Evolutionary conservation across 345 rosid genomes (phyloP), one percentile per base, ranked within the genome.

Genomic region (Ailanthus altissimus): DNA sequence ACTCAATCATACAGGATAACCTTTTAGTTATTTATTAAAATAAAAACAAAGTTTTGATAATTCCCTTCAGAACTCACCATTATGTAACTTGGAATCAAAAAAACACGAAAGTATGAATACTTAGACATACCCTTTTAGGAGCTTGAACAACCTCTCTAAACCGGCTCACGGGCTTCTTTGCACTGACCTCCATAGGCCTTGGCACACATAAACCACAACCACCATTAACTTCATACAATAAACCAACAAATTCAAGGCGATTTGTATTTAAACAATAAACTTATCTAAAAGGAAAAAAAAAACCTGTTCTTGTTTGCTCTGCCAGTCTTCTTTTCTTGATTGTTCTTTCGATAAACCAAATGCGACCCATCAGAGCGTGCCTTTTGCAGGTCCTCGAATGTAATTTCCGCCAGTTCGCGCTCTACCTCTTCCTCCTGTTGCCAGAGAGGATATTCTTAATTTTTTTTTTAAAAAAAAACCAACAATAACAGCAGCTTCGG

Each of bases 361-460:
- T 83, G 84, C 58, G 96, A 89, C 54, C 97, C 97, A 85, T 93
- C 90, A 42, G 93, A 86, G 5, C 88, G 85, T 56, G 91, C 85
- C 75, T 83, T 88, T 79, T 87, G 99, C 57, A 93, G 83, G 71
- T 93, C 97, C 86, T 82, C 99, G 16, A 95, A 92, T 3, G 98
- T 90, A 47, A 87, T 85, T 77, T 89, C 90, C 0, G 90, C 90
- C 28, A 95, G 85, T 75, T 89, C 94, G 42, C 87, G 86, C 86
- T 79, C 84, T 75, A 87, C 82, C 81, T 86, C 96, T 75, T 78
- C 88, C 81, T 93, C 97, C 91, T 89, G 71, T 73, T 18, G 36
- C 49, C 25, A 47, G 26, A 11, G 13, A 23, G 40, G 59, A 14
- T n/a, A n/a, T n/a, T n/a, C n/a, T n/a, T n/a, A n/a, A n/a, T n/a